phyloP scores from a whole-genome alignment of 179 eudicot genomes.

The Amaranthus tricolor region DNA sequence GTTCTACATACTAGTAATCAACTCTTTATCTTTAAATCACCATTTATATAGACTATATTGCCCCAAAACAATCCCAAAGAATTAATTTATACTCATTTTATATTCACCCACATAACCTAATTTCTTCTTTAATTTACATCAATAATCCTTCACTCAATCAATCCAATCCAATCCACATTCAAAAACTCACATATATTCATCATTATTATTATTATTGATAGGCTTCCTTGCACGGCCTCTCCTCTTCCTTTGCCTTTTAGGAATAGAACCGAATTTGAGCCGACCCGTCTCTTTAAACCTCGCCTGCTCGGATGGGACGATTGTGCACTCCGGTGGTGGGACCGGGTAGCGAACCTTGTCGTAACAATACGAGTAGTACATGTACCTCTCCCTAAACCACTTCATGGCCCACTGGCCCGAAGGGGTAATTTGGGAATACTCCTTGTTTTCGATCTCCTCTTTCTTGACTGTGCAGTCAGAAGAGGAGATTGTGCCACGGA shows the following conservation, averaged over 20 bases:
- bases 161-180: not conserved
- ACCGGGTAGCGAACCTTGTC: slow-evolving; percentile 49
- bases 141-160: not conserved
- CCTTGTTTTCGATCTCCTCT: slow-evolving; percentile 28
- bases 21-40: not conserved
- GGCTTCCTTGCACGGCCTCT: slow-evolving; percentile 18
- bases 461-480: slow-evolving; percentile 30
- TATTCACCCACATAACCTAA: slow-evolving; percentile 20
- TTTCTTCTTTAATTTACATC: slow-evolving; percentile 9
- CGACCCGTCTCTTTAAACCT: slow-evolving; percentile 40
- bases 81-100: slow-evolving; percentile 17
- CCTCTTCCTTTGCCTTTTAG: slow-evolving; percentile 27
- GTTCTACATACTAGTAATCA: not conserved
- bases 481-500: slow-evolving; percentile 25
- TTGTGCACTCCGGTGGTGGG: slow-evolving; percentile 41
- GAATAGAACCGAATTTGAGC: slow-evolving; percentile 32
- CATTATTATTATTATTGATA: not conserved
- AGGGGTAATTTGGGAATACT: slow-evolving; percentile 36
- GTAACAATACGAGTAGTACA: slow-evolving; percentile 86
- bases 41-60: not conserved
- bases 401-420: slow-evolving; percentile 54
- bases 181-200: slow-evolving; percentile 21
- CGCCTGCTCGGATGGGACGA: slow-evolving; percentile 28
- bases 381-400: slow-evolving; percentile 53
- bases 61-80: slow-evolving; percentile 18